Base-by-base conservation (phyloP, 163 green algal genomes). In the Prototheca wickerhamii region DNA sequence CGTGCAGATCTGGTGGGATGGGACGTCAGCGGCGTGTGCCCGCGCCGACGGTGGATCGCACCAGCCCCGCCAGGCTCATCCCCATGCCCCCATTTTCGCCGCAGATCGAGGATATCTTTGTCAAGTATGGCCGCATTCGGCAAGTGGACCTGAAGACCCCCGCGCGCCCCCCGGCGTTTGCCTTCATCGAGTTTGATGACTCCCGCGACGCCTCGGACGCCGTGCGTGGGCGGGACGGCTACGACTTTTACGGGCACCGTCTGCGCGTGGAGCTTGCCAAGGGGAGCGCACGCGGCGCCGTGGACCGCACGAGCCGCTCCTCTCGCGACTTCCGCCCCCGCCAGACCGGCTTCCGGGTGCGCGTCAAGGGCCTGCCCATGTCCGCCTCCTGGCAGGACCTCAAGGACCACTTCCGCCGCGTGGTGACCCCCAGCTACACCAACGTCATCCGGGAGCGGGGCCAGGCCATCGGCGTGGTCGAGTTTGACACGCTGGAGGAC, bases 371-470 rank as follows among this genome's bases (percentile, higher is more conserved):
- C 31, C 82, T 97, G 40, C 90, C 90, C 21, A 67, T 74, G 6
- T 84, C 77, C 3, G 88, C 88, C 33, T 89, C 75, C 67, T 97
- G 90, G 90, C 90, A 97, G 70, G 90, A 97, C 69, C 74, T 97
- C 7, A 97, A 97, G 82, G 90, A 96, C 57, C 84, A 91, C 72
- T 87, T 96, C 68, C 79, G 90, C 26, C 78, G 81, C 57, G 80
- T 85, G 21, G 82, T 68, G 34, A 80, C 71, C 64, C 80, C 80
- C 31, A 42, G 49, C 37, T 85, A 76, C 70, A 82, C 75, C 35
- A 81, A 86, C 52, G 78, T 89, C 3, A 79, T 81, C 61, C 72
- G 71, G 33, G 79, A 89, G 49, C 70, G 77, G 25, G 74, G 68
- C 40, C 70, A 70, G n/a, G 51, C 75, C 21, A 51, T 82, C 31